Conservation (phyloP, 2,329 filamentous ascomycete genomes). For the Emergomyces pasteurianus region DNA sequence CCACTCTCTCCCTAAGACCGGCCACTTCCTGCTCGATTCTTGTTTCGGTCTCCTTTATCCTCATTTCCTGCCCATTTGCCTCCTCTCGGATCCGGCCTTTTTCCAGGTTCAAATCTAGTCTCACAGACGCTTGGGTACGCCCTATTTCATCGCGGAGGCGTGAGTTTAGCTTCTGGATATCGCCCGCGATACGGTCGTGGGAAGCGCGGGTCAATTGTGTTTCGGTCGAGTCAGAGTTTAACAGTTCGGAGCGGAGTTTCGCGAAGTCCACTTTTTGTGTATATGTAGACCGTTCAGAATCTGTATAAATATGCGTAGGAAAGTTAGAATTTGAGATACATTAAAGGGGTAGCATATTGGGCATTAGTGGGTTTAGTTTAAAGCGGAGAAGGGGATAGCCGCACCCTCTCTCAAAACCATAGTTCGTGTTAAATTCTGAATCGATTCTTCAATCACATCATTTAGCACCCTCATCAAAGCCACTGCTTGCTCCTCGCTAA, state of each 20-base stretch:
- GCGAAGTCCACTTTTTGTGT: constrained; percentile 94
- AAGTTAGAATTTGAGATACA: background rate
- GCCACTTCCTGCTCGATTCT: constrained; percentile 97
- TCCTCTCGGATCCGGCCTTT: constrained; percentile 95
- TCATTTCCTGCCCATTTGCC: constrained; percentile 89
- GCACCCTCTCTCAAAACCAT: constrained; percentile 96
- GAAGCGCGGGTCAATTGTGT: constrained; percentile 75
- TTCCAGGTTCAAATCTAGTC: constrained; percentile 87
- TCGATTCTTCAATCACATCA: constrained; percentile 95
- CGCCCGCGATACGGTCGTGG: constrained; percentile 86
- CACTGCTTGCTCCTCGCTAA: constrained; percentile 86
- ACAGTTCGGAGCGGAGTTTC: constrained; percentile 86
- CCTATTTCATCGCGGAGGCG: constrained; percentile 87
- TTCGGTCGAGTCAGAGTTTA: constrained; percentile 85
- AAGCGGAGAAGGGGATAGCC: background rate
- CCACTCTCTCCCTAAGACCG: constrained; percentile 76
- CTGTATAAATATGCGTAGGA: constrained; percentile 16
- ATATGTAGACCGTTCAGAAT: constrained; percentile 44
- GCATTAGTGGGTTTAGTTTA: background rate
- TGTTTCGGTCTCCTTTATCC: constrained; percentile 97
- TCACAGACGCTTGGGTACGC: constrained; percentile 82
- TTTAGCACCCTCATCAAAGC: constrained; percentile 98
- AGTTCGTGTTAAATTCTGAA: constrained; percentile 91
- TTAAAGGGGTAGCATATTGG: background rate
- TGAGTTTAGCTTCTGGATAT: constrained; percentile 85